Base-by-base conservation (phyloP, 768 basidiomycete species). In the Terana coerulea region DNA sequence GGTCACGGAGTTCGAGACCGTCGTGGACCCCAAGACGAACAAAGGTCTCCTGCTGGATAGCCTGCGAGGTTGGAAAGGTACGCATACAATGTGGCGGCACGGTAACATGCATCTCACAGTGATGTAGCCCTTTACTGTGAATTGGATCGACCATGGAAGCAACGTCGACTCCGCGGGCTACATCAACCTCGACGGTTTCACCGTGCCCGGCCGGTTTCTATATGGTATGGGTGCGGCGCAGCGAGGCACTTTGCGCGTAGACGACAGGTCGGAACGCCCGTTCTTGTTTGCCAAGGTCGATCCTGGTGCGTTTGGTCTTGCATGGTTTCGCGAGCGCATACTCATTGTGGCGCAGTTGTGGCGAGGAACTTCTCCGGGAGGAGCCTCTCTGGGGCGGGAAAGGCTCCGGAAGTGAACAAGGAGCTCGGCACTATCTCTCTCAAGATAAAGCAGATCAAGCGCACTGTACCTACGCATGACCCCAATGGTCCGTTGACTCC, bases 31-130 rank as follows among this genome's bases (percentile, higher is more conserved):
- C 4, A 65, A 67, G 5, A 57, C 64, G 4, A 64, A 77, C 53
- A 71, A n/a, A 70, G 8, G 75, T 83, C 7, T 79, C 79, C 0
- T 88, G 87, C 60, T 88, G 84, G 84, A 79, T 88, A 57, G 78
- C 82, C 6, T 77, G 84, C 51, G 73, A 78, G 44, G 69, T 70
- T 22, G 84, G 83, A 22, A 74, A 82, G 72, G 84, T 82, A 52
- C 2, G 68, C 36, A 11, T 14, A 9, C 24, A 15, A 29, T 24
- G 37, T 39, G 15, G 9, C 21, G 19, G 33, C 41, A 31, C 36
- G n/a, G n/a, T 24, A 24, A 7, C 40, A n/a, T 39, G 9, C 21
- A 7, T 24, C 26, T 24, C 7, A 4, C 7, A 43, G 4, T 41
- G 21, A n/a, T 24, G 24, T 30, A 87, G 84, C 63, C 56, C 5